Evolutionary conservation across 2,329 filamentous ascomycete species (phyloP).

Genomic region (Penicillium sp.): DNA sequence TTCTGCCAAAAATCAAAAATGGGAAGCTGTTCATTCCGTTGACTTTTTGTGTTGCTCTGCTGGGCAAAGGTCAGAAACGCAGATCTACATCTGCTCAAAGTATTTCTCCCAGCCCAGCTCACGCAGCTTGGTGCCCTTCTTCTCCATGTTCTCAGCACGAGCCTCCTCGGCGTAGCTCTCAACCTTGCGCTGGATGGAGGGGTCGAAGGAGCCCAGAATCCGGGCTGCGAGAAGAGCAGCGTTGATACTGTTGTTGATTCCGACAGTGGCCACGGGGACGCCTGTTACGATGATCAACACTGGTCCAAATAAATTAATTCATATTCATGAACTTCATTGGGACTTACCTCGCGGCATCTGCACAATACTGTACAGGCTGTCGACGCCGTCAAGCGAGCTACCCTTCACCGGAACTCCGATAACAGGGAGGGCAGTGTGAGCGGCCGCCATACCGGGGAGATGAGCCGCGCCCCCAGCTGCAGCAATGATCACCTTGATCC

Average conservation of each 20-base stretch:
- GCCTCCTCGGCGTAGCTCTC: slow-evolving; percentile 44
- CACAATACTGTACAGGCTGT: slow-evolving; percentile 69
- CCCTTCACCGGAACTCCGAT: slow-evolving; percentile 76
- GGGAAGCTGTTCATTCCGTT: no score
- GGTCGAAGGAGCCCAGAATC: slow-evolving; percentile 58
- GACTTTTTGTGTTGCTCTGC: slow-evolving; percentile 6
- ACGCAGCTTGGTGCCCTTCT: slow-evolving; percentile 44
- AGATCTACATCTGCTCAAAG: slow-evolving; percentile 43
- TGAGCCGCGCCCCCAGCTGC: slow-evolving; percentile 72
- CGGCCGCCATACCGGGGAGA: slow-evolving; percentile 71
- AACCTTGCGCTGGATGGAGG: slow-evolving; percentile 41
- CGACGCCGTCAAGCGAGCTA: slow-evolving; percentile 67
- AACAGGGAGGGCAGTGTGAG: slow-evolving; percentile 68
- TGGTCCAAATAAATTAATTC: no score
- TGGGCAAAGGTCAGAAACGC: neutral
- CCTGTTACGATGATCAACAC: no score
- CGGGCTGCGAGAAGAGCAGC: slow-evolving; percentile 69
- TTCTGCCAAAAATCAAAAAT: no score
- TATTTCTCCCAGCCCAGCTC: slow-evolving; percentile 46
- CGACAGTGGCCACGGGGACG: slow-evolving; percentile 71
- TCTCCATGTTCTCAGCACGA: slow-evolving; percentile 42
- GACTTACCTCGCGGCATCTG: slow-evolving; percentile 66
- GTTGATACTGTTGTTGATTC: slow-evolving; percentile 77
- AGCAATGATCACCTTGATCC: slow-evolving; percentile 71
- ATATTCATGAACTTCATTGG: no score